Evolutionary conservation across 140 eudicot genomes (phyloP).

Genomic region (Flaveria floridana): DNA sequence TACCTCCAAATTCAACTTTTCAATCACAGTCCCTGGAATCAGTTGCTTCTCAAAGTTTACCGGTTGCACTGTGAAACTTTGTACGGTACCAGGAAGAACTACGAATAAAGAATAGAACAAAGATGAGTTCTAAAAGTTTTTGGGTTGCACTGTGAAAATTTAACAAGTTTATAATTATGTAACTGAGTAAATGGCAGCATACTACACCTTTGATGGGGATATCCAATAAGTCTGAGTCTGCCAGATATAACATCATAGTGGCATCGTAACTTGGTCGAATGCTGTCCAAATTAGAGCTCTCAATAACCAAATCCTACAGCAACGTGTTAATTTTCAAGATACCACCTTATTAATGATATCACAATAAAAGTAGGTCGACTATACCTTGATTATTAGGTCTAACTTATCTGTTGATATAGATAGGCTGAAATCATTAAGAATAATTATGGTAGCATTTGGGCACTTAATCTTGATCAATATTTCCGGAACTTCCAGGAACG

Average conservation of each 20-base stretch:
- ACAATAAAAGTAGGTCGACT: not conserved
- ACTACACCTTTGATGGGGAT: conserved; percentile 55
- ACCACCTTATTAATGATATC: not conserved
- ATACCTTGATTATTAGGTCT: conserved; percentile 46
- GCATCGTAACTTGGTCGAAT: conserved; percentile 66
- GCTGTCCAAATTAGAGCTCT: conserved; percentile 46
- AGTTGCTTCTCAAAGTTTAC: conserved; percentile 38
- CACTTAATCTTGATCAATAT: conserved; percentile 39
- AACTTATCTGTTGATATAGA: conserved; percentile 34
- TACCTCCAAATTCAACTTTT: conserved; percentile 59
- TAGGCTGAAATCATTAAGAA: conserved; percentile 17
- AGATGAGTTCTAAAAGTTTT: not conserved
- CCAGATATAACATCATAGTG: conserved; percentile 37
- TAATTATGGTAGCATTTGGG: not conserved
- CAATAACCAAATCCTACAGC: conserved; percentile 41
- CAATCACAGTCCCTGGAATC: conserved; percentile 50
- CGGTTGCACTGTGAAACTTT: conserved; percentile 35
- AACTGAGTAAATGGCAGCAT: not conserved
- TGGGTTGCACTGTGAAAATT: not conserved
- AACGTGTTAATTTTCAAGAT: not conserved
- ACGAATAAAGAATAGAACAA: conserved; percentile 21
- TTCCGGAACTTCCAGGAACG: conserved; percentile 43
- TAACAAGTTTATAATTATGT: conserved; percentile 1
- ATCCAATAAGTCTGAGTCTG: conserved; percentile 19
- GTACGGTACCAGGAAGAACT: conserved; percentile 60